Evolutionary conservation across 345 rosid species (phyloP), one percentile per base, ranked within the genome.

Genomic region (Gossypium raimondii): DNA sequence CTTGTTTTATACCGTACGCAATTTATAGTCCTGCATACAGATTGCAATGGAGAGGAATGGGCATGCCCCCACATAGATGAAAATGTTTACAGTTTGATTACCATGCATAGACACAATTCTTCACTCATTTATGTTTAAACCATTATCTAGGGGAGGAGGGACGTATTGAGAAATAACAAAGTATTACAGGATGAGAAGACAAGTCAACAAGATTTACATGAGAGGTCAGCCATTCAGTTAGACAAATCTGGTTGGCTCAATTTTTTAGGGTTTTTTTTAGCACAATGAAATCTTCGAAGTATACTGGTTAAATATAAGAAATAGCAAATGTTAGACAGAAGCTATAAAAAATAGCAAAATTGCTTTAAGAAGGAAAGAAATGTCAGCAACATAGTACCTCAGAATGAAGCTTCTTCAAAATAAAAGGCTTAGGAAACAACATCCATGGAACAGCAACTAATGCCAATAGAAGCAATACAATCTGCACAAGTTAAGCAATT

Each of bases 351-450:
- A 2, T 55, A 69, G 73, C 10, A 41, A 55, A 53, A 34, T 38
- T 38, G 45, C 63, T 17, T 27, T 59, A 27, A 53, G 12, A 27
- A 53, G 12, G 17, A 67, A 59, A 53, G 11, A 71, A 52, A 41
- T 1, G 62, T 50, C 24, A 80, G 68, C 48, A 72, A 75, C 11
- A 34, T 8, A 25, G 48, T 86, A 90, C 98, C 97, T 94, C 97
- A 38, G 86, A 75, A 76, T 91, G 89, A 51, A 85, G 92, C 79
- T 91, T 94, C 83, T 84, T 94, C 82, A 90, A 85, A 77, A 93
- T 92, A 76, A 94, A 91, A 52, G 98, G 97, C 75, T 94, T 94
- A 25, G 98, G 97, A 82, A 94, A 87, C 75, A 94, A 92, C 98
- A 94, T 94, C 97, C 97, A 94, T 17, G 98, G 98, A 63, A 92